These are phyloP conservation scores for Rutstroemia sp. DNA, from an alignment of 2,329 filamentous ascomycete species.

Conservation along the genomic window DNA sequence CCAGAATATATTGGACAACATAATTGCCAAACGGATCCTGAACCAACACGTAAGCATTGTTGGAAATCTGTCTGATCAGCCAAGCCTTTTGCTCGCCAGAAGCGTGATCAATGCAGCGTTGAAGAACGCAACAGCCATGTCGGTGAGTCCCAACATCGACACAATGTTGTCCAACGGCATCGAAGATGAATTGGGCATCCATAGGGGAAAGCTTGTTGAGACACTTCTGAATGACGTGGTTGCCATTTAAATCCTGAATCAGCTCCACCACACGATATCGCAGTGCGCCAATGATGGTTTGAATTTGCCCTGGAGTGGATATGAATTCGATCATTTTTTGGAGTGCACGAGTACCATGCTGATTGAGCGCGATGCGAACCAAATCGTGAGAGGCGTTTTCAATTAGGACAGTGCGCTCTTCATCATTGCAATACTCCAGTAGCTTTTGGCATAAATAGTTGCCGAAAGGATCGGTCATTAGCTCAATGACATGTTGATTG, in stretches of 20 bases:
- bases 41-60: constrained; percentile 80
- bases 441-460: constrained; percentile 99
- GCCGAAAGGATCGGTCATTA: constrained; percentile 98
- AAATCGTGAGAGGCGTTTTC: constrained; percentile 82
- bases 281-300: constrained; percentile 80
- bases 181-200: constrained; percentile 94
- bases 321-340: constrained; percentile 99
- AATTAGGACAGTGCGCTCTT: constrained; percentile 88
- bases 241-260: constrained; percentile 96
- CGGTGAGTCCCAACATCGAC: constrained; percentile 92
- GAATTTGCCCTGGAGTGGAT: constrained; percentile 74
- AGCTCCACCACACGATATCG: constrained; percentile 81
- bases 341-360: constrained; percentile 90
- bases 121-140: constrained; percentile 94
- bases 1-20: constrained; percentile 96
- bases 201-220: constrained; percentile 82
- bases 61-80: constrained; percentile 80
- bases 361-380: constrained; percentile 90
- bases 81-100: constrained; percentile 81
- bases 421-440: constrained; percentile 88
- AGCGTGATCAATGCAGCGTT: constrained; percentile 96
- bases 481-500: constrained; percentile 85
- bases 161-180: constrained; percentile 81
- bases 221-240: constrained; percentile 98
- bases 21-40: constrained; percentile 99